Conservation (phyloP, 805 yeast species). For the Lipomyces oligophaga region DNA sequence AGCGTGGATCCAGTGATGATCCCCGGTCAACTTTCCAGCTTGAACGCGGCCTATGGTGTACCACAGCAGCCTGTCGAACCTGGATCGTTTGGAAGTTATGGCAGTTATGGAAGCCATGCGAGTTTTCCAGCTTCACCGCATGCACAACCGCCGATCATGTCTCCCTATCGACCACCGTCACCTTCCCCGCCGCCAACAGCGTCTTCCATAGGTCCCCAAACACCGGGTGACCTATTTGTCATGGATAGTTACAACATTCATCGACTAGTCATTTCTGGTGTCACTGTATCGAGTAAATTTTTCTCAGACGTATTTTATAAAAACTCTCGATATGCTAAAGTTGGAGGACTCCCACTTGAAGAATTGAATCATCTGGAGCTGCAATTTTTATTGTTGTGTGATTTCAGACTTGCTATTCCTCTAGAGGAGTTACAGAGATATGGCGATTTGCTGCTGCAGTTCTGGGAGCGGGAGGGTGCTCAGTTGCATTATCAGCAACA, state of each 20-base stretch:
- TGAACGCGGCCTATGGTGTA: not conserved
- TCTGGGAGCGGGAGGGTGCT: conserved; percentile 58
- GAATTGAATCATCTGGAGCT: conserved; percentile 90
- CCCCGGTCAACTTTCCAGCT: not conserved
- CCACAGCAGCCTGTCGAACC: not conserved
- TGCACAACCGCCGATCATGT: conserved; percentile 8
- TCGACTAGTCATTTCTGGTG: conserved; percentile 86
- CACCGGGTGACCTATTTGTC: conserved; percentile 53
- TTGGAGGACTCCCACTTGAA: conserved; percentile 90
- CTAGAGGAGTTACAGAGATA: conserved; percentile 87
- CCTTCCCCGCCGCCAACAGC: conserved; percentile 43
- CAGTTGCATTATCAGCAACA: not conserved
- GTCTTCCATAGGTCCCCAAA: not conserved
- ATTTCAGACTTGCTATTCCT: conserved; percentile 80
- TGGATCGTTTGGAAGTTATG: conserved; percentile 1
- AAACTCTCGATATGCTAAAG: conserved; percentile 85
- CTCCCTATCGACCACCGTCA: too few species aligned
- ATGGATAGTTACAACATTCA: conserved; percentile 97
- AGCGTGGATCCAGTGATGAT: conserved; percentile 1
- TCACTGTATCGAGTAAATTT: conserved; percentile 92
- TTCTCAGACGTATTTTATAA: conserved; percentile 93
- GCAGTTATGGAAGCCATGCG: conserved; percentile 2
- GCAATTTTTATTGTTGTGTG: conserved; percentile 78
- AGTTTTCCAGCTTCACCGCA: conserved; percentile 18
- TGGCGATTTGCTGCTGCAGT: conserved; percentile 78